A percentile compares a stretch with the other conserved stretches of the same genome.
phyloP scores from a whole-genome alignment of 148 eudicot species.

The Suaeda aralocaspica region DNA sequence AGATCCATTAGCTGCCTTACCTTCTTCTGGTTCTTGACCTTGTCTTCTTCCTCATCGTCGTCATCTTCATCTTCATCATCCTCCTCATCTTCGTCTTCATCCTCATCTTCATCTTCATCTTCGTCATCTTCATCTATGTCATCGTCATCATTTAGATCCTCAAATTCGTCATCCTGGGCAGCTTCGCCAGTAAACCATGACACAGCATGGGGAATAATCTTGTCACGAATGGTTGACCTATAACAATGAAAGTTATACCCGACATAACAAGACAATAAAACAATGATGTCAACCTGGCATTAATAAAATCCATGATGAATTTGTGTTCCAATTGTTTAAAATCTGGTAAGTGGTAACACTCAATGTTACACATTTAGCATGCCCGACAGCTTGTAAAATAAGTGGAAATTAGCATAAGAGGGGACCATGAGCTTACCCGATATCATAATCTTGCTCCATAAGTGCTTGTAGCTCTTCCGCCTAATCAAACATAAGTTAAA shows the following conservation, averaged over 20 bases:
- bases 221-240: conserved; percentile 75
- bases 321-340: too few species aligned
- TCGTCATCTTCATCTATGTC: conserved; percentile 42
- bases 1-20: conserved; percentile 4
- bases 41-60: conserved; percentile 32
- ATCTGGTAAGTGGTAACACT: too few species aligned
- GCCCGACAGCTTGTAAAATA: too few species aligned
- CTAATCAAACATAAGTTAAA: conserved; percentile 27
- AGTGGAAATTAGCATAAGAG: neutral
- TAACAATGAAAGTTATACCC: conserved; percentile 4
- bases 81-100: conserved; percentile 54
- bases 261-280: neutral
- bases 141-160: conserved; percentile 28
- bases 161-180: conserved; percentile 52
- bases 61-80: conserved; percentile 44
- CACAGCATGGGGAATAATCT: conserved; percentile 82
- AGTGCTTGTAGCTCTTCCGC: conserved; percentile 79
- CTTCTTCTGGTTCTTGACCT: conserved; percentile 17
- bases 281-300: neutral
- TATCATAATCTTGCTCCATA: conserved; percentile 92
- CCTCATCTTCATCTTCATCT: conserved; percentile 55
- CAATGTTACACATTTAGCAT: too few species aligned
- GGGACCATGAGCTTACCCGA: conserved; percentile 53
- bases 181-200: conserved; percentile 98
- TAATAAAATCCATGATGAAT: too few species aligned